Evolutionary conservation across 495 filamentous ascomycete species (phyloP), one percentile per base, ranked within the genome.

Genomic region (Penicillium cosmopolitanum): DNA sequence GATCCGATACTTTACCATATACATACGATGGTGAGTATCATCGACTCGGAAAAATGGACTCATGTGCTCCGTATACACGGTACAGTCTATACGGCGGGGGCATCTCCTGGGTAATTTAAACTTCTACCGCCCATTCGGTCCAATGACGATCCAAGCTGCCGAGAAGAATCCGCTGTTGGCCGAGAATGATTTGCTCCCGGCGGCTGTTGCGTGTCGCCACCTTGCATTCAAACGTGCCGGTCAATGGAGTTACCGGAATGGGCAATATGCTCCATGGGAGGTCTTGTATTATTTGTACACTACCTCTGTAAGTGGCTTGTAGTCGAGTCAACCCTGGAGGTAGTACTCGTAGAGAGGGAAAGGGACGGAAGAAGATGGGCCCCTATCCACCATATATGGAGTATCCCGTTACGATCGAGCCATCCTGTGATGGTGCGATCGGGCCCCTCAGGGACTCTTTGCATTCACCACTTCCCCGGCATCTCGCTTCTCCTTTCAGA

Each of bases 121-220:
- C 65, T 68, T 68, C 63, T 68, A 56, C 63, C 59, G 62, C 62
- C 56, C 63, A 62, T 50, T 60, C 50, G 61, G 57, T 66, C 66
- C 66, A 68, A 68, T 68, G 63, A 66, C 44, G 60, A 69, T 64
- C 60, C 54, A 59, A 51, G 51, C 51, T 50, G 58, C 65, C 63
- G 59, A 66, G 59, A 63, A 63, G 50, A 54, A 52, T 35, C 59
- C 57, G 55, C 53, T 55, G 46, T 43, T 61, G 55, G 65, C 65
- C 66, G 66, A 67, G 62, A 47, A 64, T 65, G 63, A 68, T 65
- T 66, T 67, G 65, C 59, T 61, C 58, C 56, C 58, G 52, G 56
- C 59, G 63, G 63, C 63, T 66, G 56, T 63, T 63, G 60, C 50
- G 64, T 63, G 57, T 64, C 57, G 64, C 64, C 64, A 66, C 64